Evolutionary conservation across 148 eudicot genomes (phyloP).

Genomic region (Dysphania ambrosioides): DNA sequence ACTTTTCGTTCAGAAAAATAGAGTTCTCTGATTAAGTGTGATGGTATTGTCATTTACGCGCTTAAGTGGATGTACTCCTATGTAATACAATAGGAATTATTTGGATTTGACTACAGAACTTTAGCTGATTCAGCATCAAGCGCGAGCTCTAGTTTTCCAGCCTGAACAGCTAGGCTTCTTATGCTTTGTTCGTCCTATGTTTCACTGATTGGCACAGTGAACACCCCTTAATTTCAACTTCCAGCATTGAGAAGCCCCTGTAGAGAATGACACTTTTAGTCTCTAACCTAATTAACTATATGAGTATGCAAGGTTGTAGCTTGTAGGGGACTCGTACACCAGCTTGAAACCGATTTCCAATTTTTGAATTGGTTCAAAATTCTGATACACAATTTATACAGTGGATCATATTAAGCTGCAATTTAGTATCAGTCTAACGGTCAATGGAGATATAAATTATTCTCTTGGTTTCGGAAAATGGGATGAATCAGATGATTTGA

Average conservation of each 20-base stretch:
- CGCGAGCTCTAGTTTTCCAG: not conserved
- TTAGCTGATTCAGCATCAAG: conserved; percentile 1
- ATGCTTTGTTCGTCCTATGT: not conserved
- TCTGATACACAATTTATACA: too few species aligned
- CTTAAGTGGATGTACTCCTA: not conserved
- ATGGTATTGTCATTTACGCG: not conserved
- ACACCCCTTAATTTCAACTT: not conserved
- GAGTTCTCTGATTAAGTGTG: not conserved
- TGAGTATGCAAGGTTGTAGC: too few species aligned
- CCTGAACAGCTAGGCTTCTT: not conserved
- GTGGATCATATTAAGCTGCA: too few species aligned
- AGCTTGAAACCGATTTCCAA: too few species aligned
- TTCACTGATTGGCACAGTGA: not conserved
- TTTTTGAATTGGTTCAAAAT: too few species aligned
- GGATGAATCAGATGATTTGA: too few species aligned
- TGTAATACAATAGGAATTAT: not conserved
- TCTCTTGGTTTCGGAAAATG: too few species aligned
- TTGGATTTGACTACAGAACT: not conserved
- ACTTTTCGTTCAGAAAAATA: not conserved
- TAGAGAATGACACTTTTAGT: not conserved
- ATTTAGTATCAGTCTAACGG: too few species aligned
- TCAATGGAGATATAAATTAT: too few species aligned
- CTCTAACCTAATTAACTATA: too few species aligned
- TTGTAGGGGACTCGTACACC: too few species aligned
- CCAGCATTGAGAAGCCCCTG: not conserved